Base-by-base conservation (phyloP, 208 protist species). In the Crithidia mellificae region DNA sequence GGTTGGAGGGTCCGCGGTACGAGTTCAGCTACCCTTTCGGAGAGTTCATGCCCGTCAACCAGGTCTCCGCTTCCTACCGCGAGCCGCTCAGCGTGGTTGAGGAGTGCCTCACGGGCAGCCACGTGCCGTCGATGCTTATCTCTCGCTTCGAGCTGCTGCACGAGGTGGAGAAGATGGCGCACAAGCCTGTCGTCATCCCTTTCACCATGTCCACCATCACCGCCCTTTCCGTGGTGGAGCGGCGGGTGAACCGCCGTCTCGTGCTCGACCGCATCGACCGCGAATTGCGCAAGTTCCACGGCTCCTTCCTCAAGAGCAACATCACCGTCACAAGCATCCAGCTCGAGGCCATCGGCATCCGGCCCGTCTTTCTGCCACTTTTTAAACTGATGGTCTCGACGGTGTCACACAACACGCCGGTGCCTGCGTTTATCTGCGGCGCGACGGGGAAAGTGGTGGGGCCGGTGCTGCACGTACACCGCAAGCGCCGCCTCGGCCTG, bases 171-270 rank as follows among this genome's bases (percentile, higher is more conserved):
- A 59, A 43, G 62, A 90, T 91, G 87, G 38, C 62, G 44, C 69
- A 75, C 30, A 74, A 56, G 24, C 85, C 87, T 1, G 77, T 72
- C n/a, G 74, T 96, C 20, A 58, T 96, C 2, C 88, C 91, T 20
- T 96, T 96, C 68, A 74, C 85, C 59, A 93, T 94, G 87, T 96
- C 91, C 27, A 96, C 91, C 36, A 74, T 77, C 9, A 96, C 88
- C 2, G 91, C 91, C 20, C 79, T 96, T 54, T 83, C 82, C 34
- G 62, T 96, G 39, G 55, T 94, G 65, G 84, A 88, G 63, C 78
- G 75, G 54, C 88, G 91, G 29, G 71, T 96, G 29, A 88, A 63
- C 41, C 81, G 88, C 32, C 58, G 55, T 22, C 63, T 85, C 46
- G 57, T 96, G 34, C 47, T 93, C 54, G 66, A 84, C 55, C 87